Conservation (phyloP, 2,329 filamentous ascomycete species). For the Chalaropsis ovoidea region DNA sequence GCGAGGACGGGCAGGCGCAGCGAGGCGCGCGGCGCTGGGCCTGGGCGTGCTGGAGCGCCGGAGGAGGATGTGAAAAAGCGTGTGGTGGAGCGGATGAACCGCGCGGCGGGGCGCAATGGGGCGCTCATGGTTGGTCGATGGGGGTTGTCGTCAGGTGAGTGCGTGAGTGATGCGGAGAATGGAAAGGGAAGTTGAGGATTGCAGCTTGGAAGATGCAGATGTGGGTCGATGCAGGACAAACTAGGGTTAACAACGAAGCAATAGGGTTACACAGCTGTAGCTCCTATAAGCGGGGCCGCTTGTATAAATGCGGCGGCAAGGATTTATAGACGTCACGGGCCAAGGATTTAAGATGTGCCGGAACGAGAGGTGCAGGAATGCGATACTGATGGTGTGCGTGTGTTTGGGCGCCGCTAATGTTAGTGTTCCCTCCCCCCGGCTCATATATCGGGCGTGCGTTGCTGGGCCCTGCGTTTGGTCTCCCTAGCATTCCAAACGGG, state of each 20-base stretch:
- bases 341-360: background rate
- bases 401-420: too few species aligned
- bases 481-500: constrained; percentile 8
- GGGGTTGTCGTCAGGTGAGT: background rate
- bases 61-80: background rate
- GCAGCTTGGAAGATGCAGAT: background rate
- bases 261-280: background rate
- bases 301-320: background rate
- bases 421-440: too few species aligned
- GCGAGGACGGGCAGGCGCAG: background rate
- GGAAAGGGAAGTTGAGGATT: background rate
- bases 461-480: background rate
- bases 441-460: background rate
- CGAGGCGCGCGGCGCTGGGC: background rate
- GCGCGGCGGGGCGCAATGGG: constrained; percentile 18
- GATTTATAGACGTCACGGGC: background rate
- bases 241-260: background rate
- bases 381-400: background rate
- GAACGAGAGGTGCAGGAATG: background rate
- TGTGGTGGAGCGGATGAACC: constrained; percentile 8
- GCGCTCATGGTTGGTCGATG: constrained; percentile 12
- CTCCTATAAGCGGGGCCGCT: background rate
- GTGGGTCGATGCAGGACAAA: background rate
- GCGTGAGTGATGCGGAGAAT: too few species aligned
- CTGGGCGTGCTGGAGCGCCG: constrained; percentile 22